These are phyloP conservation scores for Auricularia cornea DNA, from an alignment of 768 basidiomycete genomes.

Conservation along the genomic window DNA sequence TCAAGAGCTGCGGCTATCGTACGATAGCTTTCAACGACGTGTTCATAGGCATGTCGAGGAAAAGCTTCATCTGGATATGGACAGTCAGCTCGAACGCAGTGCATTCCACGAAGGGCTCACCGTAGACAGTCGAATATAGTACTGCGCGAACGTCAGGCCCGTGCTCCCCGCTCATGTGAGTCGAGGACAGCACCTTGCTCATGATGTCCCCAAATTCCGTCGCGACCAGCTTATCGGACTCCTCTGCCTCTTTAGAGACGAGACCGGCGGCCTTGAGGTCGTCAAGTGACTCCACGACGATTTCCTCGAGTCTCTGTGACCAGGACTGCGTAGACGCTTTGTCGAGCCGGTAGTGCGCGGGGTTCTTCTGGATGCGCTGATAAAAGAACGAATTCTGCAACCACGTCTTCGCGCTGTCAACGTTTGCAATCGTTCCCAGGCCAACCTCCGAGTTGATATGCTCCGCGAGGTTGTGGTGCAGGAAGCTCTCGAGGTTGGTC, in stretches of 20 bases:
- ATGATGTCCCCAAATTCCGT: slow-evolving; percentile 81
- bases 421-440: slow-evolving; percentile 67
- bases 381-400: slow-evolving; percentile 78
- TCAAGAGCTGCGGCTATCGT: slow-evolving; percentile 18
- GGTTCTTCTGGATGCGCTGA: slow-evolving; percentile 79
- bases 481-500: slow-evolving; percentile 75
- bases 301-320: slow-evolving; percentile 62
- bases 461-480: slow-evolving; percentile 77
- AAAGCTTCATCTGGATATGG: slow-evolving; percentile 58
- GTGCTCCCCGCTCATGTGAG: neutral
- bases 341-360: slow-evolving; percentile 56
- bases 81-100: neutral
- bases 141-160: slow-evolving; percentile 31
- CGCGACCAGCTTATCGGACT: slow-evolving; percentile 35
- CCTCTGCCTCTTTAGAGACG: slow-evolving; percentile 37
- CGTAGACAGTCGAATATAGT: slow-evolving; percentile 65
- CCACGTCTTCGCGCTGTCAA: slow-evolving; percentile 74
- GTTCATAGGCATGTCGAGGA: slow-evolving; percentile 49
- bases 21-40: slow-evolving; percentile 63
- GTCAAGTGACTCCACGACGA: slow-evolving; percentile 59
- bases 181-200: slow-evolving; percentile 54
- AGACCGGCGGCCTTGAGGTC: slow-evolving; percentile 54
- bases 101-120: slow-evolving; percentile 26
- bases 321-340: slow-evolving; percentile 51
- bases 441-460: slow-evolving; percentile 94